phyloP scores from a whole-genome alignment of 768 basidiomycete genomes.

The Zangia roseola region DNA sequence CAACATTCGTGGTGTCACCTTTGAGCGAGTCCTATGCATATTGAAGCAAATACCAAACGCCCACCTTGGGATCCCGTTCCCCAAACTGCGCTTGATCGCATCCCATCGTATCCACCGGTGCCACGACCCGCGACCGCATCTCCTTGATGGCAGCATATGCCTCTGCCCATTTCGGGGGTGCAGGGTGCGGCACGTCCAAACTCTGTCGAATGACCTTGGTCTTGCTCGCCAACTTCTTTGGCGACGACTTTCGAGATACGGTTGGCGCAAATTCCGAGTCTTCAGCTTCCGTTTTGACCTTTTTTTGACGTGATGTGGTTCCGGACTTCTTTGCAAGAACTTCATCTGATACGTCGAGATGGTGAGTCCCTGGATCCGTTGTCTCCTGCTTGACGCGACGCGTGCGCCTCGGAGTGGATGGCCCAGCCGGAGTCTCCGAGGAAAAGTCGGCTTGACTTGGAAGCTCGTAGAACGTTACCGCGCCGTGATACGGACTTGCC shows the following conservation, averaged over 20 bases:
- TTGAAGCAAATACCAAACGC: neutral
- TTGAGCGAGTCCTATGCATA: neutral
- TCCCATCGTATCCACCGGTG: slow-evolving; percentile 94
- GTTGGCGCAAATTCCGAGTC: neutral
- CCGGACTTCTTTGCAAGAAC: neutral
- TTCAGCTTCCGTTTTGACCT: neutral
- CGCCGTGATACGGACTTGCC: slow-evolving; percentile 43
- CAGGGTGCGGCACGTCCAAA: slow-evolving; percentile 61
- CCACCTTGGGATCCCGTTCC: slow-evolving; percentile 66
- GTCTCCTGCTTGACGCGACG: slow-evolving; percentile 34
- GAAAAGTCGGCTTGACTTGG: neutral
- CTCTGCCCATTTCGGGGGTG: slow-evolving; percentile 66
- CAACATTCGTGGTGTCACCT: neutral
- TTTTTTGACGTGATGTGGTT: neutral
- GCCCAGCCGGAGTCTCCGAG: slow-evolving; percentile 4
- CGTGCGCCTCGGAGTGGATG: slow-evolving; percentile 17
- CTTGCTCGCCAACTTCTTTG: slow-evolving; percentile 46
- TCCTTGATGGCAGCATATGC: slow-evolving; percentile 68
- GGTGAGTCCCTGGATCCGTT: neutral
- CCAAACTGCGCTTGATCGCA: slow-evolving; percentile 68
- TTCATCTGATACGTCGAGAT: neutral
- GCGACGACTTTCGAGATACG: neutral
- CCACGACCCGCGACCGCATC: slow-evolving; percentile 70
- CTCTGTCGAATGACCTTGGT: slow-evolving; percentile 52
- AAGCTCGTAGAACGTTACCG: slow-evolving; percentile 42